These are phyloP conservation scores for Dioscorea dumetorum DNA, from an alignment of 106 monocot species.

Conservation along the genomic window DNA sequence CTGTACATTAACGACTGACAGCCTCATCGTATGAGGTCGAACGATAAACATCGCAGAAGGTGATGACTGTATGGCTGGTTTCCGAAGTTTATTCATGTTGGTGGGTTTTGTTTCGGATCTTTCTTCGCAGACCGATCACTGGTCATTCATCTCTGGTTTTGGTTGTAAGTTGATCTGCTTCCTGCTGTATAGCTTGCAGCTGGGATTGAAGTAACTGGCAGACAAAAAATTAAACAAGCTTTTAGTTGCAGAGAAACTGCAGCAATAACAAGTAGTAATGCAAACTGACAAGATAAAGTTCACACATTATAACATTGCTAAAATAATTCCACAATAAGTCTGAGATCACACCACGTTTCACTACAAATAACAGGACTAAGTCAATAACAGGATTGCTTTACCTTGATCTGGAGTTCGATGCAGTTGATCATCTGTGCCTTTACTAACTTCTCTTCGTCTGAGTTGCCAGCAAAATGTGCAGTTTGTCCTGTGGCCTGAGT, in stretches of 20 bases:
- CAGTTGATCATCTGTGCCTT: constrained; percentile 18
- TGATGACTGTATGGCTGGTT: too few relatives aligned
- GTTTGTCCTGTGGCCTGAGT: neutral
- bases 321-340: neutral
- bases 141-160: too few relatives aligned
- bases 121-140: too few relatives aligned
- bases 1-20: too few relatives aligned
- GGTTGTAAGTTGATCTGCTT: neutral
- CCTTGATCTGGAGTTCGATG: constrained; percentile 31
- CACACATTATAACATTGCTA: neutral
- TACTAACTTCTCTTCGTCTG: constrained; percentile 4
- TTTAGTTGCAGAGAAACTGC: neutral
- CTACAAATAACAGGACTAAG: neutral
- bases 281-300: neutral
- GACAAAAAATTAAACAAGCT: neutral
- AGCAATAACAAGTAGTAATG: neutral
- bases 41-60: too few relatives aligned
- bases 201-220: constrained; percentile 17
- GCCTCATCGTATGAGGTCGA: too few relatives aligned
- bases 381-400: neutral
- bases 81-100: too few relatives aligned
- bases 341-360: neutral
- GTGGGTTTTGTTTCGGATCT: too few relatives aligned
- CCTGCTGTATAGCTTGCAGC: constrained; percentile 28
- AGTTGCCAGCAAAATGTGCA: constrained; percentile 5